These are phyloP conservation scores for Wickerhamiella parazyma DNA, from an alignment of 805 yeast genomes.

Conservation along the genomic window DNA sequence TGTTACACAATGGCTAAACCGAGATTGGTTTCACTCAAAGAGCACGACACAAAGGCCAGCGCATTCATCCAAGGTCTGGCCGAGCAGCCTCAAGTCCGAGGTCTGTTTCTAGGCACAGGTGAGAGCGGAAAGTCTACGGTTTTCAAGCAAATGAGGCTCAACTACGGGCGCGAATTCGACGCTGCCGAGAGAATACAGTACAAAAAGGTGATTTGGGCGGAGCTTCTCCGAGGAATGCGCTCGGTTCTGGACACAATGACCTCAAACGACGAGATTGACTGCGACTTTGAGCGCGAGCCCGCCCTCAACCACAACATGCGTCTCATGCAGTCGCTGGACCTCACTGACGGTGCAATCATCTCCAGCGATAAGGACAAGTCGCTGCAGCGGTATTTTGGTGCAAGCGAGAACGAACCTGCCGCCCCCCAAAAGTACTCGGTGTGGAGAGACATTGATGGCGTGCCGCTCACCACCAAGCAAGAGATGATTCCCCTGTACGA, in stretches of 20 bases:
- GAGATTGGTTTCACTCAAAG: background rate
- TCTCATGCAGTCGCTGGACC: constrained; percentile 15
- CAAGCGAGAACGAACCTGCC: constrained; percentile 30
- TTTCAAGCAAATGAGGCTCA: constrained; percentile 65
- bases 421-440: background rate
- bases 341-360: constrained; percentile 26
- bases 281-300: constrained; percentile 1
- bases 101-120: constrained; percentile 71
- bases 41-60: background rate
- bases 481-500: constrained; percentile 1
- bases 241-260: constrained; percentile 63
- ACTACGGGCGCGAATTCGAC: constrained; percentile 77
- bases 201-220: constrained; percentile 83
- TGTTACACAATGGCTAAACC: no score
- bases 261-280: constrained; percentile 38
- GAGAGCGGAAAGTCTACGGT: constrained; percentile 74
- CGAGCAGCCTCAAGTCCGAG: constrained; percentile 13
- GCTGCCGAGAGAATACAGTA: constrained; percentile 68
- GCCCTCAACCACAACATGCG: background rate
- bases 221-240: constrained; percentile 75
- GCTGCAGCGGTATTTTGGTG: constrained; percentile 51
- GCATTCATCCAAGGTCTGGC: background rate
- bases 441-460: background rate
- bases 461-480: background rate
- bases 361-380: constrained; percentile 28